Conservation (phyloP, 2,329 filamentous ascomycete genomes). For the Nakataea oryzae region DNA sequence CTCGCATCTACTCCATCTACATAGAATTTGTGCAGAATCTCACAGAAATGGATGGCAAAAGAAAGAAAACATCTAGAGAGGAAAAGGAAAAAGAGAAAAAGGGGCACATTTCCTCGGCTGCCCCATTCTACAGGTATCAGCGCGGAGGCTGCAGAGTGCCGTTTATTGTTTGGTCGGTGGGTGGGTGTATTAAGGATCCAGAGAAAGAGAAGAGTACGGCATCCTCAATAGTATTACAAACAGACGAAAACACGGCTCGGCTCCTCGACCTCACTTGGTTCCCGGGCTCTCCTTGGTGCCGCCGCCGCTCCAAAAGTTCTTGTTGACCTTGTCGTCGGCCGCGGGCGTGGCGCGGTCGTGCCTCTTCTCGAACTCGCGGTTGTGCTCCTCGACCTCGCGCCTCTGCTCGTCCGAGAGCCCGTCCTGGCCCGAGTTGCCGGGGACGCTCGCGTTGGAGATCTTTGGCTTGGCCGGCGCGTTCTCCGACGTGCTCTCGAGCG, state of each 20-base stretch:
- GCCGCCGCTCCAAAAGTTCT: conserved; percentile 37
- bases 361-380: conserved; percentile 43
- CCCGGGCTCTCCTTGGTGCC: conserved; percentile 15
- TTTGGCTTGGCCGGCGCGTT: conserved; percentile 35
- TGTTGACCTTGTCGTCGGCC: conserved; percentile 39
- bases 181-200: too few species aligned
- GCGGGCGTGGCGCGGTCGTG: conserved; percentile 34
- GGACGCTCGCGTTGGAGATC: conserved; percentile 36
- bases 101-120: too few species aligned
- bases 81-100: too few species aligned
- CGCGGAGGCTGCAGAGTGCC: too few species aligned
- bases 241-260: neutral
- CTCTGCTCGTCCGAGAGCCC: conserved; percentile 38
- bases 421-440: conserved; percentile 17
- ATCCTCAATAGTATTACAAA: neutral
- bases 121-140: too few species aligned
- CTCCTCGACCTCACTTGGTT: neutral
- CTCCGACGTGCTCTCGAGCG: conserved; percentile 19
- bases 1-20: neutral
- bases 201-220: too few species aligned
- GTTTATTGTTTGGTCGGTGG: too few species aligned
- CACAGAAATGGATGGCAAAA: too few species aligned
- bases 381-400: conserved; percentile 47
- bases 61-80: neutral
- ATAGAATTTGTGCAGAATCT: too few species aligned